Evolutionary conservation across 1,284 basidiomycete genomes (phyloP).

Genomic region (Omphalotus olearius): DNA sequence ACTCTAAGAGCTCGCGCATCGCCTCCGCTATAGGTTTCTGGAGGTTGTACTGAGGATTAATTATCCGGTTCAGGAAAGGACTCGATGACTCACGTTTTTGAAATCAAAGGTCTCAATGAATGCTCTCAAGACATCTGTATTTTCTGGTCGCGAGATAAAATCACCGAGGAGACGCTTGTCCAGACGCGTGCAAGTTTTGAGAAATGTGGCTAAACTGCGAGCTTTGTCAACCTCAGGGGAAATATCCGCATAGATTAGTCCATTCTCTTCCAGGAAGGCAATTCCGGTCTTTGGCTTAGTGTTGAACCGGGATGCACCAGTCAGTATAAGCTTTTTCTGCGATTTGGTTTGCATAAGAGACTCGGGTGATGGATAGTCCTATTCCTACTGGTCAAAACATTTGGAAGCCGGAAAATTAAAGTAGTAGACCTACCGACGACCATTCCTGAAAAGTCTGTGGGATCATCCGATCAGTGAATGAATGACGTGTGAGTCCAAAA

Average conservation of each 20-base stretch:
- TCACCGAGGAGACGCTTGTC: constrained; percentile 96
- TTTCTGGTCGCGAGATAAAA: constrained; percentile 88
- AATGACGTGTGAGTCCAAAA: constrained; percentile 1
- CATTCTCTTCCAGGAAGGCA: constrained; percentile 87
- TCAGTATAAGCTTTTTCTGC: constrained; percentile 82
- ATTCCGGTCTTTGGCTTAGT: constrained; percentile 92
- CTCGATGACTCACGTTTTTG: constrained; percentile 57
- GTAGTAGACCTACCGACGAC: constrained; percentile 46
- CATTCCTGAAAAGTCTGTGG: constrained; percentile 45
- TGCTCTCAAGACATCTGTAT: constrained; percentile 79
- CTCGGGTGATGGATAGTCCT: constrained; percentile 55
- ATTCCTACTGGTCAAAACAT: constrained; percentile 8
- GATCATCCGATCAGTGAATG: constrained; percentile 8
- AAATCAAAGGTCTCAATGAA: constrained; percentile 94
- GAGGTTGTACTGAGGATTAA: constrained; percentile 11
- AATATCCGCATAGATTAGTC: constrained; percentile 72
- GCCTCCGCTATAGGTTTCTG: constrained; percentile 95
- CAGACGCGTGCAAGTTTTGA: constrained; percentile 82
- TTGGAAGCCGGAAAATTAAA: not conserved
- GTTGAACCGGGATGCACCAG: constrained; percentile 89
- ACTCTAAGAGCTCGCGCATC: constrained; percentile 90
- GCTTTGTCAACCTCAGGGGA: constrained; percentile 52
- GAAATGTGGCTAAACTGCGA: constrained; percentile 74
- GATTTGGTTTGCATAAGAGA: constrained; percentile 74
- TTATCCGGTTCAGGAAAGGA: constrained; percentile 2